Evolutionary conservation across 495 filamentous ascomycete species (phyloP).

Genomic region (Aspergillus funiculosus): DNA sequence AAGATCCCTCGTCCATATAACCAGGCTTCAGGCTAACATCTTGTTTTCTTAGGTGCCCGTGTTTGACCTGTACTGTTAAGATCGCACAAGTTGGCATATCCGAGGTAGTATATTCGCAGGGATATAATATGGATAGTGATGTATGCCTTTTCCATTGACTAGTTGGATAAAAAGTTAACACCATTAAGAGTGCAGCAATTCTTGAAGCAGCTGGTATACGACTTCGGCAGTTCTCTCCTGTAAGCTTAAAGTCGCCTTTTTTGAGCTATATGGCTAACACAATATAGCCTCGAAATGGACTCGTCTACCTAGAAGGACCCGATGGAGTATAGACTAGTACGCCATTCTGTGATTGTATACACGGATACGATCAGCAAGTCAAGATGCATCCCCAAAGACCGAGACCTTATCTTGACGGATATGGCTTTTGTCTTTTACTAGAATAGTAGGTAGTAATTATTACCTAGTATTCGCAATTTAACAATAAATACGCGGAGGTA

Average conservation of each 20-base stretch:
- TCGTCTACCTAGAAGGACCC: constrained; percentile 37
- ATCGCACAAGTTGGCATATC: constrained; percentile 91
- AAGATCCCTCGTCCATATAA: constrained; percentile 22
- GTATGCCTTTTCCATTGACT: constrained; percentile 26
- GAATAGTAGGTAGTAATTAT: too few relatives aligned
- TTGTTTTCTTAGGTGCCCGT: constrained; percentile 65
- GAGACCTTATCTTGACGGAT: too few relatives aligned
- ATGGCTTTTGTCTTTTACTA: too few relatives aligned
- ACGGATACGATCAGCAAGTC: too few relatives aligned
- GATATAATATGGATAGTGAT: constrained; percentile 85
- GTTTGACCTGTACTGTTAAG: constrained; percentile 97
- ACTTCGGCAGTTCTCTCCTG: constrained; percentile 76
- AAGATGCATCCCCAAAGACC: too few relatives aligned
- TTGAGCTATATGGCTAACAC: constrained; percentile 12
- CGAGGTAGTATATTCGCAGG: constrained; percentile 89
- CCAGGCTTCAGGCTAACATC: too few relatives aligned
- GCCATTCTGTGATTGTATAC: not conserved
- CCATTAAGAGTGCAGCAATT: constrained; percentile 62
- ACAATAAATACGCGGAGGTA: too few relatives aligned
- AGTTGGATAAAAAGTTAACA: constrained; percentile 11
- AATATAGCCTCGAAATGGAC: constrained; percentile 43
- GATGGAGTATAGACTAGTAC: not conserved
- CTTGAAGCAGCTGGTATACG: constrained; percentile 69
- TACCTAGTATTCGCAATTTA: too few relatives aligned
- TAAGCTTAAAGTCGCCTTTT: constrained; percentile 34